Evolutionary conservation across 1,139 yeast species (phyloP), one percentile per base, ranked within the genome.

Genomic region (Nakaseomyces nivariensis): DNA sequence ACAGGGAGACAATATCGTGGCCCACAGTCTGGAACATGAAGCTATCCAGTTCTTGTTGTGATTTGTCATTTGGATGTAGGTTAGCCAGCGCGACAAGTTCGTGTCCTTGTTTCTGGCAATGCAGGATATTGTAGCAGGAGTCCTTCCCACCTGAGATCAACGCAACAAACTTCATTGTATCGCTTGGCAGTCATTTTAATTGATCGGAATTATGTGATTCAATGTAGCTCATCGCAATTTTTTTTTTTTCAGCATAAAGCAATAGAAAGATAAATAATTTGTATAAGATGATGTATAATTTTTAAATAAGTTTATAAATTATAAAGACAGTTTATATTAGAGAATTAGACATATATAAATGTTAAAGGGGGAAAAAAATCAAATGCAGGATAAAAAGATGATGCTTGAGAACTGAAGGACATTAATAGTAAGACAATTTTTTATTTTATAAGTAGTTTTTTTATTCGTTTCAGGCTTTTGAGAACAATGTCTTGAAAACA

Each of bases 1-100:
- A 88, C 51, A 72, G 67, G 0, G 77, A 75, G 4, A 92, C 74
- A 4, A 87, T 79, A 57, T 85, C 88, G 65, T 85, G 94, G 0
- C 98, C 98, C n/a, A 92, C 98, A 0, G 98, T 92, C 67, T 92
- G 98, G 67, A 87, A 92, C 98, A 92, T 92, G 65, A 85, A 92
- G 50, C 96, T 86, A 67, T 92, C 97, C 52, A 92, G 72, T 65
- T 92, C 98, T 51, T 71, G 73, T n/a, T 64, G 61, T 1, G 52
- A 31, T 22, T 67, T 67, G 17, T 70, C 67, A 3, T 57, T 54
- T 1, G 98, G 98, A 60, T 81, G 80, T 52, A 92, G 68, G 60
- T 92, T 92, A 0, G 89, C 98, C 47, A 92, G 67, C 0, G 96
- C 96, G 0, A 78, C 77, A 10, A 92, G 71, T 59, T 86, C 85